Evolutionary conservation across 2,329 filamentous ascomycete genomes (phyloP).

Genomic region (Calonectria montana): DNA sequence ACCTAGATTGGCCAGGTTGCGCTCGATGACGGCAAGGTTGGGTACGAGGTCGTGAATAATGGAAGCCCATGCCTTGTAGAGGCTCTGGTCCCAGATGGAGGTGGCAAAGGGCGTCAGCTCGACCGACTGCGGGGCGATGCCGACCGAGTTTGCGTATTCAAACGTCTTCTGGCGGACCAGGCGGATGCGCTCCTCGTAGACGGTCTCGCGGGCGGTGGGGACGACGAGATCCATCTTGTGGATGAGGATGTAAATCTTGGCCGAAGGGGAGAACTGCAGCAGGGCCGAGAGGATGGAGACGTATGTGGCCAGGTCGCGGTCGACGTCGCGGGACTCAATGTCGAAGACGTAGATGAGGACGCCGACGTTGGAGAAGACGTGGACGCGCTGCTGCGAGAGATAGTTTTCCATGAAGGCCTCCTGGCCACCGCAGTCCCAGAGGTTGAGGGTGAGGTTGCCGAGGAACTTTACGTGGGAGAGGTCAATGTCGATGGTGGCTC

Average conservation of each 20-base stretch:
- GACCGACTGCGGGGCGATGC: constrained; percentile 55
- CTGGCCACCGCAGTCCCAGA: constrained; percentile 99
- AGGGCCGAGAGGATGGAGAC: constrained; percentile 89
- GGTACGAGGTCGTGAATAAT: constrained; percentile 99
- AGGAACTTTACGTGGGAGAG: constrained; percentile 99
- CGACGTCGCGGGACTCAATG: constrained; percentile 94
- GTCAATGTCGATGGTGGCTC: constrained; percentile 98
- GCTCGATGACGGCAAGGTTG: constrained; percentile 88
- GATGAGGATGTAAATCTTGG: constrained; percentile 92
- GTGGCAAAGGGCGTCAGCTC: constrained; percentile 91
- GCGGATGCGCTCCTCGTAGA: constrained; percentile 86
- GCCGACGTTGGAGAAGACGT: constrained; percentile 96
- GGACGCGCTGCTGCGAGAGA: constrained; percentile 91
- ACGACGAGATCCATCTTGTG: constrained; percentile 99
- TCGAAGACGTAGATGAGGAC: constrained; percentile 99
- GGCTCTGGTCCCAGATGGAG: constrained; percentile 97
- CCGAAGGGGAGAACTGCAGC: constrained; percentile 81
- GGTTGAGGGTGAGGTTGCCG: constrained; percentile 94
- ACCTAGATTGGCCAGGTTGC: constrained; percentile 84
- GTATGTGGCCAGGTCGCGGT: constrained; percentile 93
- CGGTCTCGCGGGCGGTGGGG: constrained; percentile 78
- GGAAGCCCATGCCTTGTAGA: constrained; percentile 98
- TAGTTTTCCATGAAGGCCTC: constrained; percentile 99
- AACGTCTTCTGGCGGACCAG: constrained; percentile 80
- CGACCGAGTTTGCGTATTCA: constrained; percentile 59